These are phyloP conservation scores for Pseudoscleropodium purum DNA, from an alignment of 225 moss, liverwort and hornwort species.

Conservation along the genomic window DNA sequence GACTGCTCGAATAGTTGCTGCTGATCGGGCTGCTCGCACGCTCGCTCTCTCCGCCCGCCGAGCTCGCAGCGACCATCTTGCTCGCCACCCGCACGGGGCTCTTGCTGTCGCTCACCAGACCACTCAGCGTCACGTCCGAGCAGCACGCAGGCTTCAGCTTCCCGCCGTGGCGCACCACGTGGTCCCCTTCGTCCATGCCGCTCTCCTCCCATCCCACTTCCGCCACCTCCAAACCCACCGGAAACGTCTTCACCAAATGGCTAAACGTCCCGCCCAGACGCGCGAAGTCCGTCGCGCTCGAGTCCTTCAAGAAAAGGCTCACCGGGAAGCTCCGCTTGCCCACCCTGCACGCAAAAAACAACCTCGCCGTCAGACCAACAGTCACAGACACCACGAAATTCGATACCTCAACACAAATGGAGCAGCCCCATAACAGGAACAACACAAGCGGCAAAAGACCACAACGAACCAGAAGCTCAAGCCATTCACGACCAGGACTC, in stretches of 20 bases:
- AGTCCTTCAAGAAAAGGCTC: slow-evolving; percentile 71
- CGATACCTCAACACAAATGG: background rate
- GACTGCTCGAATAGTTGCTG: slow-evolving; percentile 49
- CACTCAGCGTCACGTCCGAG: slow-evolving; percentile 48
- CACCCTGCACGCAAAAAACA: slow-evolving; percentile 13
- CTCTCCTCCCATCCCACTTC: slow-evolving; percentile 97
- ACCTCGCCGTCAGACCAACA: background rate
- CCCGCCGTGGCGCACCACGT: slow-evolving; percentile 71
- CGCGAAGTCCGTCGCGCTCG: slow-evolving; percentile 75
- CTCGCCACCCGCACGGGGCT: slow-evolving; percentile 41
- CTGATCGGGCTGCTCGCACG: slow-evolving; percentile 68
- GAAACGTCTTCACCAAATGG: slow-evolving; percentile 68
- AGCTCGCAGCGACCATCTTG: slow-evolving; percentile 36
- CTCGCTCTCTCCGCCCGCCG: slow-evolving; percentile 53
- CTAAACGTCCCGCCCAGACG: slow-evolving; percentile 93
- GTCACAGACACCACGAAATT: background rate
- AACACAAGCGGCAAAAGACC: too few species aligned
- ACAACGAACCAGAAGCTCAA: background rate
- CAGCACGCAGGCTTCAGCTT: slow-evolving; percentile 85
- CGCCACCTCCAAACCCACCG: slow-evolving; percentile 43
- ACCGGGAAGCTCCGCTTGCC: slow-evolving; percentile 86
- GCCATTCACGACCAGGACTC: background rate
- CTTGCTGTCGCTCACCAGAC: slow-evolving; percentile 56
- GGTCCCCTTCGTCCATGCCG: slow-evolving; percentile 79
- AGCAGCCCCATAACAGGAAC: background rate